Base-by-base conservation (phyloP, 148 eudicot genomes). In the Rhododendron mucronatum region DNA sequence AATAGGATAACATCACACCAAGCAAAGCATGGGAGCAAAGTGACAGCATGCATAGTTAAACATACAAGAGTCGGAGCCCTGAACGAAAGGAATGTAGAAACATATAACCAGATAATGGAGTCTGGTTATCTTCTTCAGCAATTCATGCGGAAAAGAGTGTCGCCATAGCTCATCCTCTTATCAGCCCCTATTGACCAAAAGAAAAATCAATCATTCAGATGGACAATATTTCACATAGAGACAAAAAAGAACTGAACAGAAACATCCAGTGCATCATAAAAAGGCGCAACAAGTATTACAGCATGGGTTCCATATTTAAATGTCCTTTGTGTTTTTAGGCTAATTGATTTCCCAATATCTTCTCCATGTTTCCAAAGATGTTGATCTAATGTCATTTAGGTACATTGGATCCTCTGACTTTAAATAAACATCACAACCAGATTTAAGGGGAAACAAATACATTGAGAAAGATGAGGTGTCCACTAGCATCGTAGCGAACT, bases 81-180 rank as follows among this genome's bases (percentile, higher is more conserved):
- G 41, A 87, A 21, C 23, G 21, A 87, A 78, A 86, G 44, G 47
- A 63, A 47, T 86, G 47, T 44, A 57, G 48, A 83, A 83, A 45
- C 10, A 1, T 63, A 76, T 45, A 87, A 83, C 86, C 77, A 76
- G 76, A 76, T 33, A 75, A 50, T 84, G 59, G 67, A 83, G 86
- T 67, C 88, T 3, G 78, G 86, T 83, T 83, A 87, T 78, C 83
- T 83, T 78, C 83, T 77, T 76, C 88, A 69, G 83, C 65, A 65
- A 65, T 30, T 13, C 26, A 63, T 65, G 84, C 7, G 15, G 45
- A 35, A 30, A 50, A 74, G 73, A 37, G 78, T 55, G 75, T 80
- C 51, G 33, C 8, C 78, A 33, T 21, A 65, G 80, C 57, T 77
- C 85, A 77, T 83, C 71, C 14, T 83, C 30, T 80, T 37, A 83